phyloP scores from a whole-genome alignment of 306 rosid genomes.

The Fragaria ananassa region DNA sequence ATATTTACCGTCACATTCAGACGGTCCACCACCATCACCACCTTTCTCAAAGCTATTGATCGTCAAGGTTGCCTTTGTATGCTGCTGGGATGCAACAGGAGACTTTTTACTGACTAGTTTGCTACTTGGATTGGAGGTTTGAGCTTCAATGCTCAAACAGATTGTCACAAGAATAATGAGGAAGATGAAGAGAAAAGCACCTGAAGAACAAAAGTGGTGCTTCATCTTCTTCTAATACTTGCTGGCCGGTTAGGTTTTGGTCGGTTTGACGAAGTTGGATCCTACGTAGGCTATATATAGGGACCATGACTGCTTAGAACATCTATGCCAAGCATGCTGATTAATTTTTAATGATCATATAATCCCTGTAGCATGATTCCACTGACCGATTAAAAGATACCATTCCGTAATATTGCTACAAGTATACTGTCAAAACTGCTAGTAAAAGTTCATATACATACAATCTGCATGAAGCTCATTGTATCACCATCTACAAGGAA shows the following conservation, averaged over 20 bases:
- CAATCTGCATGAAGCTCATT: not conserved
- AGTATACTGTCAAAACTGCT: not conserved
- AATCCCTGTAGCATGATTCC: not conserved
- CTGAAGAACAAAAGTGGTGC: not conserved
- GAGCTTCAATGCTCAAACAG: not conserved
- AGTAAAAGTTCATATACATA: not conserved
- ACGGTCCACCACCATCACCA: conserved; percentile 31
- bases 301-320: not conserved
- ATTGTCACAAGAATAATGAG: not conserved
- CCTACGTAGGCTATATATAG: not conserved
- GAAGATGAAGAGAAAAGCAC: conserved; percentile 7
- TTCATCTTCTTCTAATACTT: not conserved
- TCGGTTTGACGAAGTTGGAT: not conserved
- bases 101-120: not conserved
- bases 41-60: not conserved
- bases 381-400: not conserved
- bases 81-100: not conserved
- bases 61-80: not conserved
- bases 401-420: not conserved
- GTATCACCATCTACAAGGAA: not conserved
- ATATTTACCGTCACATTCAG: conserved; percentile 33
- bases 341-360: too few species aligned
- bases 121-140: not conserved
- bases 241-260: not conserved
- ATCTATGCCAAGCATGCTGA: not conserved